Base-by-base conservation (phyloP, 371 early-diverging fungal species). In the Mucor velutinosus region DNA sequence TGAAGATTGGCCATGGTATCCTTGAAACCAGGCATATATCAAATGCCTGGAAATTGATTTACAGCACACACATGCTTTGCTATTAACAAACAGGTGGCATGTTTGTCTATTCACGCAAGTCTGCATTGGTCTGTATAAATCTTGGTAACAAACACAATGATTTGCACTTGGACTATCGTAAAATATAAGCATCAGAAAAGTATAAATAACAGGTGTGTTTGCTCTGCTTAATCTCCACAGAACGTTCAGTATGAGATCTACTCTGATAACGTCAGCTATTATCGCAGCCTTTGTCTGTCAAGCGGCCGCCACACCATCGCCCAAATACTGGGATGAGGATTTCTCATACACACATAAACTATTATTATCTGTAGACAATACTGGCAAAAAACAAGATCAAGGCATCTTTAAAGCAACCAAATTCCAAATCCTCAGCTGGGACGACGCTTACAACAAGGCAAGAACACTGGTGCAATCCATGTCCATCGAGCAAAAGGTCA, bases 401-500 rank as follows among this genome's bases (percentile, higher is more conserved):
- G 12, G 12, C 7, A 6, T 21, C 8, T 33, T 8, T 14, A 12
- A 32, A 7, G 23, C 30, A 32, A 35, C 33, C 12, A 33, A 32
- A 2, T 1, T 53, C 3, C 33, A 51, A 4, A 55, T 63, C 12
- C 17, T 51, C 2, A 63, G 63, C 55, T 83, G 83, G 83, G 74
- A 78, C 32, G 76, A 70, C 43, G 80, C 83, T 3, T 80, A 83
- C 27, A 63, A 33, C 7, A 77, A 73, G 62, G 83, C 83, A 12
- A 67, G 62, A 21, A 37, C 43, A 15, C 43, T 80, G 10, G 78
- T 83, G 5, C 37, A 60, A 25, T 30, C 65, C 43, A 77, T 83
- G 81, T 65, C 77, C 5, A 64, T 80, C 11, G 75, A 75, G 21
- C 74, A 83, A 74, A 85, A 81, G 39, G 79, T 84, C 15, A 70